Evolutionary conservation across 768 basidiomycete species (phyloP), one percentile per base, ranked within the genome.

Genomic region (Lentinus tigrinus): DNA sequence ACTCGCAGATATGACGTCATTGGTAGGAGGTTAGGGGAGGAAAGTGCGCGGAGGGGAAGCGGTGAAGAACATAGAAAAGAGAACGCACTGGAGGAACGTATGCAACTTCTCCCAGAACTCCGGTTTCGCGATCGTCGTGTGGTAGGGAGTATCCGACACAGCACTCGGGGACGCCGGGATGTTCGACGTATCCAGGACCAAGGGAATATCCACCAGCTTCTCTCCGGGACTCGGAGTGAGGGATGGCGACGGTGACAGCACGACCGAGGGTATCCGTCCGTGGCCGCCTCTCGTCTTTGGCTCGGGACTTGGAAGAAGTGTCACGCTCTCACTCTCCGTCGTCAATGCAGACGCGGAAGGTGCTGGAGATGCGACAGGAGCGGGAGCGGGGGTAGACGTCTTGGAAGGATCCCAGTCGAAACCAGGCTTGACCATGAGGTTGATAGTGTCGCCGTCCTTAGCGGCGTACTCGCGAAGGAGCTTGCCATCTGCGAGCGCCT

Each of bases 391-490:
- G 2, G 60, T 21, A 11, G 62, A 56, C 19, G 75, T 65, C 60
- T 75, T 73, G 23, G 81, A 64, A 19, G 85, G 81, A 63, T 88
- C 80, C 87, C 86, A 84, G 36, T 83, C 76, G 57, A 82, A 78
- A 24, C 88, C 85, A 3, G 93, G 81, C 68, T 95, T 96, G 70
- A 95, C 74, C 78, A 95, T 88, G 44, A 99, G 77, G 71, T 89
- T 96, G 65, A 98, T 77, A 11, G 85, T 88, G 63, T 91, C 87
- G 11, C 88, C 90, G 68, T 88, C 83, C 66, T 86, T 83, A 67
- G 95, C 79, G 67, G 76, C 83, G 77, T 98, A 99, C 71, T 98
- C 97, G 68, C 89, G 89, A 39, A 98, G 75, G 10, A 99, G 83
- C 70, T 95, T 96, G 24, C 75, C 76, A 76, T 98, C 96, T 16